phyloP scores from a whole-genome alignment of 2,329 filamentous ascomycete species.

The Pseudocercospora vitis region DNA sequence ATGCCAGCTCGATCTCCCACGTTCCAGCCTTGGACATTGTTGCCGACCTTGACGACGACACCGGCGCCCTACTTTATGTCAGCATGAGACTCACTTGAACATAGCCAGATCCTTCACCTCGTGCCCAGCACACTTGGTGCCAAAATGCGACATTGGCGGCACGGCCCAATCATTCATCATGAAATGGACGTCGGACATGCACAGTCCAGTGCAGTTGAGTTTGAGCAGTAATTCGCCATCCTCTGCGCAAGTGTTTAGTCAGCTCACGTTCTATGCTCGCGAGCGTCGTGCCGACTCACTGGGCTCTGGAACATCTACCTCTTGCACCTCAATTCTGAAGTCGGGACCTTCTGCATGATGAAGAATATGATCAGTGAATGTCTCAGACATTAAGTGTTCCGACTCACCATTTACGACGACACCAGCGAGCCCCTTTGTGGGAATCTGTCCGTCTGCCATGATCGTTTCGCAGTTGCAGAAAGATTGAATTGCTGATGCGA shows the following conservation, averaged over 20 bases:
- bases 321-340: constrained; percentile 50
- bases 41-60: constrained; percentile 57
- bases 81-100: constrained; percentile 31
- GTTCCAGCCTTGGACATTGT: constrained; percentile 54
- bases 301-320: constrained; percentile 51
- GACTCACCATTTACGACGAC: constrained; percentile 53
- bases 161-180: constrained; percentile 56
- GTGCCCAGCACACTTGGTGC: constrained; percentile 42
- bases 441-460: constrained; percentile 34
- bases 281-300: constrained; percentile 38
- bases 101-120: constrained; percentile 54
- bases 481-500: neutral
- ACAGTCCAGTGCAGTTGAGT: constrained; percentile 60
- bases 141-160: constrained; percentile 47
- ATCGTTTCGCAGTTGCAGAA: neutral
- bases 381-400: too few species aligned
- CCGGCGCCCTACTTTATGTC: constrained; percentile 48
- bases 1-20: constrained; percentile 55
- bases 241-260: constrained; percentile 18
- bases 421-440: constrained; percentile 52
- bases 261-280: too few species aligned
- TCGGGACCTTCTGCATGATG: constrained; percentile 53
- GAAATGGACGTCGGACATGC: constrained; percentile 59
- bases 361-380: too few species aligned
- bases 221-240: constrained; percentile 56